Conservation (phyloP, 2,329 filamentous ascomycete species). For the Sporothrix phasma region DNA sequence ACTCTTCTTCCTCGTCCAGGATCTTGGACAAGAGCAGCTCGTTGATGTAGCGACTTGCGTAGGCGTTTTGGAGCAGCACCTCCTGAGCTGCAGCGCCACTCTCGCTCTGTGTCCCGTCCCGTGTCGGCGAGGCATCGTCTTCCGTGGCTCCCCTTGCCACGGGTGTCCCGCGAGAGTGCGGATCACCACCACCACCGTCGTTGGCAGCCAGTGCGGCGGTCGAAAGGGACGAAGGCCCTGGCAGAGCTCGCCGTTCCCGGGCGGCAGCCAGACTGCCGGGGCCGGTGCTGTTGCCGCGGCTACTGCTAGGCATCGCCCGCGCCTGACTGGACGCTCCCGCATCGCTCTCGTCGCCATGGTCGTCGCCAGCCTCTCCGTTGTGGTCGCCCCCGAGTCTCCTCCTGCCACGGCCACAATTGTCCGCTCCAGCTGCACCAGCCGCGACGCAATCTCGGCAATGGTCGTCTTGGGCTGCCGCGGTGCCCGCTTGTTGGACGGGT, state of each 20-base stretch:
- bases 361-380: not conserved
- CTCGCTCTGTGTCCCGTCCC: conserved; percentile 2
- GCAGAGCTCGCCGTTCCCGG: not conserved
- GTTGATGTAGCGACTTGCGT: conserved; percentile 21
- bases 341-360: not conserved
- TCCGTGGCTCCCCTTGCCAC: not conserved
- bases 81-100: conserved; percentile 11
- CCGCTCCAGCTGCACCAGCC: conserved; percentile 20
- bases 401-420: conserved; percentile 21
- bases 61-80: conserved; percentile 17
- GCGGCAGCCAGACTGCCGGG: not conserved
- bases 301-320: not conserved
- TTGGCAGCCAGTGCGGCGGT: not conserved
- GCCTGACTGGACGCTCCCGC: not conserved
- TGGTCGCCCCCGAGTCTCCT: not conserved
- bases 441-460: conserved; percentile 21
- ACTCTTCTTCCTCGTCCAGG: conserved; percentile 18
- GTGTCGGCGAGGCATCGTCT: not conserved
- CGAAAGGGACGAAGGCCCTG: not conserved
- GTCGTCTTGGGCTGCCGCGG: conserved; percentile 20
- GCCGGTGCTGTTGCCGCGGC: not conserved
- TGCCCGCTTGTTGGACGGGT: conserved; percentile 16
- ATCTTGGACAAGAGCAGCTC: conserved; percentile 21
- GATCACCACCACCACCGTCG: not conserved
- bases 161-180: not conserved